Evolutionary conservation across 257 asterid species (phyloP).

Genomic region (Plectranthus barbatus): DNA sequence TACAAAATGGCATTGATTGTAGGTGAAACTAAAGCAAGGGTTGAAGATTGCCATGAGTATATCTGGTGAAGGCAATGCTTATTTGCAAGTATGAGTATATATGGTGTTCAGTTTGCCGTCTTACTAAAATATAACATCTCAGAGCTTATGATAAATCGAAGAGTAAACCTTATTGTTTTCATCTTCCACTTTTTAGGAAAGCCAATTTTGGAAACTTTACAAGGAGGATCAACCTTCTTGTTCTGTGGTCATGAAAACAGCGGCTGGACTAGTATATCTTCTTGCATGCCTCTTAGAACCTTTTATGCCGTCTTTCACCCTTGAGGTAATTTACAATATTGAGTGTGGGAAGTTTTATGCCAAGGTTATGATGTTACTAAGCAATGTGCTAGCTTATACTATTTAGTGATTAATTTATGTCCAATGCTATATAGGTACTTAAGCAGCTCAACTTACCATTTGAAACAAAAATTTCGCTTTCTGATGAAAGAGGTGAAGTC

Average conservation of each 20-base stretch:
- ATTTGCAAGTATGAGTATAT: slow-evolving; percentile 61
- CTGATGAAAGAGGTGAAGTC: slow-evolving; percentile 59
- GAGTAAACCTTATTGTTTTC: neutral
- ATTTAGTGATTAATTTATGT: slow-evolving; percentile 7
- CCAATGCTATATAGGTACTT: slow-evolving; percentile 46
- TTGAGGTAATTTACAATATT: slow-evolving; percentile 45
- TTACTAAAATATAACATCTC: neutral
- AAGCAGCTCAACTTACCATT: slow-evolving; percentile 87
- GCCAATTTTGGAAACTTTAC: slow-evolving; percentile 96
- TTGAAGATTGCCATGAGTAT: slow-evolving; percentile 84
- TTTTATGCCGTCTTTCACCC: slow-evolving; percentile 85
- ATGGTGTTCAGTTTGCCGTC: neutral
- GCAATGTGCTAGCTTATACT: neutral
- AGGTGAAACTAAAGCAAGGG: slow-evolving; percentile 95
- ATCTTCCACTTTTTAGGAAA: slow-evolving; percentile 43
- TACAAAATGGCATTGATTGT: slow-evolving; percentile 13
- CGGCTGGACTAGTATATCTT: slow-evolving; percentile 85
- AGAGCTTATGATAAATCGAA: neutral
- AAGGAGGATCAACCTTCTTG: slow-evolving; percentile 70
- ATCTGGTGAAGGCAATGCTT: slow-evolving; percentile 91
- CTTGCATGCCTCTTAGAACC: slow-evolving; percentile 92
- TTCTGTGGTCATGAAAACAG: slow-evolving; percentile 77
- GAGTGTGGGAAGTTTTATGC: neutral
- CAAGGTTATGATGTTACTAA: neutral
- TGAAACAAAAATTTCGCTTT: slow-evolving; percentile 52